phyloP scores from a whole-genome alignment of 257 asterid genomes.

The Anisodus acutangulus region DNA sequence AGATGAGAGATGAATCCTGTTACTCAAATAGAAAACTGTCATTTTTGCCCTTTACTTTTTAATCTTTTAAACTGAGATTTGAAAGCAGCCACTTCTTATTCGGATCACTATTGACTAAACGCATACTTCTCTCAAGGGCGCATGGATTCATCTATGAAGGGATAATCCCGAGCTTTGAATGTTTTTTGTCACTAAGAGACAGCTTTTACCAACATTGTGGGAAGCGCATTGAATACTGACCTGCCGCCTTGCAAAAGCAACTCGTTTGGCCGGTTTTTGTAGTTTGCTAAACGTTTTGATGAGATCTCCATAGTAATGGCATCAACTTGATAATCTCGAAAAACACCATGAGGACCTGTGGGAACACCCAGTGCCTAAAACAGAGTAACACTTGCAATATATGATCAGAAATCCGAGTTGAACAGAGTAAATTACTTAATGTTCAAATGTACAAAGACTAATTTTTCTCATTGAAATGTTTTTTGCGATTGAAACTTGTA shows the following conservation, averaged over 20 bases:
- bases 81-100: slow-evolving; percentile 6
- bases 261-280: slow-evolving; percentile 48
- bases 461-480: neutral
- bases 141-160: neutral
- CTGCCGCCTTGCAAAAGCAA: slow-evolving; percentile 81
- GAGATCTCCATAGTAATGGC: slow-evolving; percentile 89
- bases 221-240: slow-evolving; percentile 43
- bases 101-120: neutral
- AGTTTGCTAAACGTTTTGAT: slow-evolving; percentile 55
- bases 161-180: neutral
- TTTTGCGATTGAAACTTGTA: neutral
- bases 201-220: neutral
- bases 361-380: slow-evolving; percentile 92
- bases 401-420: neutral
- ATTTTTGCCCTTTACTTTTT: neutral
- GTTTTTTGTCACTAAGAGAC: neutral
- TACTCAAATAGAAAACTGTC: neutral
- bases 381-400: slow-evolving; percentile 14
- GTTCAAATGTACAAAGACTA: neutral
- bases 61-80: neutral
- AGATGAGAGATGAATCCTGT: neutral
- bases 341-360: slow-evolving; percentile 96
- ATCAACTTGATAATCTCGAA: slow-evolving; percentile 97
- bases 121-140: neutral
- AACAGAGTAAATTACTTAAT: neutral